Evolutionary conservation across 2,329 filamentous ascomycete genomes (phyloP).

Genomic region (Macrophomina pseudophaseolina): DNA sequence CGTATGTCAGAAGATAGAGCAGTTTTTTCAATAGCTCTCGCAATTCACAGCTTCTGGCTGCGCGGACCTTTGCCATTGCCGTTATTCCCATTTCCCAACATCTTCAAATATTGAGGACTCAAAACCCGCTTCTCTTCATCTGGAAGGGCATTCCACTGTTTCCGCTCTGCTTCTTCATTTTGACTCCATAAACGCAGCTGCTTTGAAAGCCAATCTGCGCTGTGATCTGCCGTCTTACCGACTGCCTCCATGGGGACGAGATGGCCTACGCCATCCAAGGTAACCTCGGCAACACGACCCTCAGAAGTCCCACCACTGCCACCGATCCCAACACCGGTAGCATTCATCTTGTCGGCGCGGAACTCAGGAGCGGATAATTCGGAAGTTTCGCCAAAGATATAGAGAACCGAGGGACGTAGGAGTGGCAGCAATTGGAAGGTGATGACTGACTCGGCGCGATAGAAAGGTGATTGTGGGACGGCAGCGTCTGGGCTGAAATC

Average conservation of each 20-base stretch:
- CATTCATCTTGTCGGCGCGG: conserved; percentile 63
- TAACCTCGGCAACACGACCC: conserved; percentile 70
- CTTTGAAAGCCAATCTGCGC: conserved; percentile 29
- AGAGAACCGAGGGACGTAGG: conserved; percentile 70
- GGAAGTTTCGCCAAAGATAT: conserved; percentile 69
- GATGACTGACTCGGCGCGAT: conserved; percentile 66
- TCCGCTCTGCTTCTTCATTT: conserved; percentile 25
- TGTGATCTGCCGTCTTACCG: conserved; percentile 64
- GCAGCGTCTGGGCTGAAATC: conserved; percentile 37
- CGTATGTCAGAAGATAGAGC: neutral
- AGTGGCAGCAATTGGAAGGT: conserved; percentile 64
- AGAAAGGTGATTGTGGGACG: conserved; percentile 59
- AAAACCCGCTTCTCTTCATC: conserved; percentile 3
- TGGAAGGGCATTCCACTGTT: conserved; percentile 1
- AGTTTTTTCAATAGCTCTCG: neutral
- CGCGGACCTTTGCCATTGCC: neutral
- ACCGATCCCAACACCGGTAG: conserved; percentile 69
- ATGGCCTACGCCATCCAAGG: conserved; percentile 72
- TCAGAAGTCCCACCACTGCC: conserved; percentile 69
- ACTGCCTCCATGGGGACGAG: conserved; percentile 84
- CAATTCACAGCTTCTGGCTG: conserved; percentile 1
- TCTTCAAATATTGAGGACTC: conserved; percentile 5
- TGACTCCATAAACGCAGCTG: conserved; percentile 30
- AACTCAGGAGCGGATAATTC: conserved; percentile 59
- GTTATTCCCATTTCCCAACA: conserved; percentile 10